Evolutionary conservation across 2,329 filamentous ascomycete genomes (phyloP), one percentile per base, ranked within the genome.

Genomic region (Pseudopithomyces maydicus): DNA sequence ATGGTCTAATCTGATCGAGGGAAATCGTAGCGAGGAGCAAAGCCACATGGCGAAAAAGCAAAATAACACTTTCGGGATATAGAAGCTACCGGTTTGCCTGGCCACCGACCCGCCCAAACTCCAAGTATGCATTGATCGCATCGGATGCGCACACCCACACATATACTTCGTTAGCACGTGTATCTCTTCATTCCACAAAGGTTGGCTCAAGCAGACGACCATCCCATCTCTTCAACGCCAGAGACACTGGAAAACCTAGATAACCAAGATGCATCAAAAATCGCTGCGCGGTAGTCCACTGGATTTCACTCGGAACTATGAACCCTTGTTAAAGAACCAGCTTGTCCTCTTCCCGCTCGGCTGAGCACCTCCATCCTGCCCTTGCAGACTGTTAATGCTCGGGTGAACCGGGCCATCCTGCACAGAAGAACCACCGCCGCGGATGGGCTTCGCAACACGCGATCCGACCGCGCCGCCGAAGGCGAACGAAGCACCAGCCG

Each of bases 251-350:
- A 41, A 8, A n/a, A 17, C n/a, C 23, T 20, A 43, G 15, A 51
- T 51, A 43, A 42, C 26, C 48, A 51, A 51, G 20, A 50, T 50
- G 47, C 47, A 41, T 15, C 17, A 14, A 33, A 41, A 20, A 49
- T 50, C 47, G 23, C 48, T 33, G 33, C 17, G 38, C 26, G 26
- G 26, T 29, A 8, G 26, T 29, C 26, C 26, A 29, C 26, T 29
- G 26, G 26, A 29, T 29, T 29, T 29, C 26, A 29, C 26, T 29
- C 26, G 26, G n/a, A 15, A 42, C 26, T 20, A 26, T 35, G 23
- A 63, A 57, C 64, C 64, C 79, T 88, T 87, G 76, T 88, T 86
- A 77, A 89, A 90, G 79, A 90, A 90, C 88, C 88, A 90, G 74
- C 87, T 90, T 69, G 84, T 86, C 68, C 88, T 83, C 84, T 90